phyloP scores from a whole-genome alignment of 2,329 filamentous ascomycete species.

The Elsinoe batatas region DNA sequence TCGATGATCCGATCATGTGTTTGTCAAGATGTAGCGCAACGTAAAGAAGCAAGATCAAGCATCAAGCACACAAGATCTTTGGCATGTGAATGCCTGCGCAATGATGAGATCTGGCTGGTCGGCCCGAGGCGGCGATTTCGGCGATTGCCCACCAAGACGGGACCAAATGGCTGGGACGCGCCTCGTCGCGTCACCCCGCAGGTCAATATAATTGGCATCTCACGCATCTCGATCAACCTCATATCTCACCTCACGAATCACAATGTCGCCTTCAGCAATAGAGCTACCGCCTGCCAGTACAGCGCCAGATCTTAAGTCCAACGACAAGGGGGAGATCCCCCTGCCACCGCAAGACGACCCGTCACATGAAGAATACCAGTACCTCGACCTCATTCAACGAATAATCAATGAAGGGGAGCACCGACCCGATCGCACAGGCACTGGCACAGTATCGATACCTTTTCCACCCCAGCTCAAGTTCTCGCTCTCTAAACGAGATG shows the following conservation, averaged over 20 bases:
- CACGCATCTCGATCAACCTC: background rate
- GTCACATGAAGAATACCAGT: slow-evolving; percentile 81
- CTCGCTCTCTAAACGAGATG: slow-evolving; percentile 53
- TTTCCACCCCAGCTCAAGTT: slow-evolving; percentile 82
- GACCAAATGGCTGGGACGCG: background rate
- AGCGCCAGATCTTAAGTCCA: slow-evolving; percentile 18
- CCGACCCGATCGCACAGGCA: slow-evolving; percentile 85
- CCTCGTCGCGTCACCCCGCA: background rate
- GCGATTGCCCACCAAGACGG: slow-evolving; percentile 1
- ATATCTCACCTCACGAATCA: slow-evolving; percentile 3
- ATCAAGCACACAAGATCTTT: background rate
- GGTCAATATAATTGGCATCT: background rate
- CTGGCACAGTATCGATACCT: slow-evolving; percentile 82
- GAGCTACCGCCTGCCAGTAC: slow-evolving; percentile 23
- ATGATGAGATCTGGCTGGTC: background rate
- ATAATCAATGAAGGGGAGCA: slow-evolving; percentile 79
- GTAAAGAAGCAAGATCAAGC: background rate
- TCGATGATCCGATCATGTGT: too few species aligned
- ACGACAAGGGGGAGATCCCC: slow-evolving; percentile 17
- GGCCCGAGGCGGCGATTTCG: slow-evolving; percentile 5
- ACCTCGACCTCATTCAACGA: slow-evolving; percentile 76
- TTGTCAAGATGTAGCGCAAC: background rate
- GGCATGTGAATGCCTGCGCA: slow-evolving; percentile 4
- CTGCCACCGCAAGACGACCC: slow-evolving; percentile 19
- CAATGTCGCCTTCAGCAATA: slow-evolving; percentile 25